These are phyloP conservation scores for Leptodontidium sp. DNA, from an alignment of 2,329 filamentous ascomycete genomes.

Conservation along the genomic window DNA sequence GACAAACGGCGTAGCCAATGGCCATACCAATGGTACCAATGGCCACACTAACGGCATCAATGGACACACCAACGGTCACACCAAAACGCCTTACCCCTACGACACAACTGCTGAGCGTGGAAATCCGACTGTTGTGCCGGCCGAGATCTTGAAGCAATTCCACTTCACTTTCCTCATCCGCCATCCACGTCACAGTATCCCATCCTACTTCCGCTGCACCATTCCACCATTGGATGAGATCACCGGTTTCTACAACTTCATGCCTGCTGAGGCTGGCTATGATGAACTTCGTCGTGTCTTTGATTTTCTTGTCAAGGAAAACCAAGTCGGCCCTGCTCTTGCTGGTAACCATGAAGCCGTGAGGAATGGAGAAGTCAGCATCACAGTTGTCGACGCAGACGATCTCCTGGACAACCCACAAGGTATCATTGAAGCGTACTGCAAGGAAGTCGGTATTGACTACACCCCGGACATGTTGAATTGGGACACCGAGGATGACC, in stretches of 20 bases:
- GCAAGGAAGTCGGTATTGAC: constrained; percentile 79
- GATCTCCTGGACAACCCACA: constrained; percentile 89
- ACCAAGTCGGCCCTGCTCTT: constrained; percentile 74
- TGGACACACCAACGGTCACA: constrained; percentile 39
- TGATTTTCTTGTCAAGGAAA: constrained; percentile 77
- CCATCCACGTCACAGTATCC: constrained; percentile 89
- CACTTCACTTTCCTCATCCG: constrained; percentile 98
- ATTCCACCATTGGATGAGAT: constrained; percentile 83
- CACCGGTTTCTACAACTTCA: constrained; percentile 88
- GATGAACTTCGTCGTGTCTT: constrained; percentile 86
- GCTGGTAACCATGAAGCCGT: constrained; percentile 53
- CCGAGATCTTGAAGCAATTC: constrained; percentile 77
- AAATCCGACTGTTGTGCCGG: constrained; percentile 88
- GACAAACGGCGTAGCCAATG: constrained; percentile 38
- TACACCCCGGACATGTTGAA: constrained; percentile 81
- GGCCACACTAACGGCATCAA: constrained; percentile 33
- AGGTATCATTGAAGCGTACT: constrained; percentile 79
- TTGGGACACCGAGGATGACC: constrained; percentile 81
- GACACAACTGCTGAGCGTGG: constrained; percentile 65
- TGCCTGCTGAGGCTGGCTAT: constrained; percentile 90
- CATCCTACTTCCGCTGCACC: constrained; percentile 94
- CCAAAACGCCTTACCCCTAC: constrained; percentile 63
- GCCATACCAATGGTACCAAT: constrained; percentile 44
- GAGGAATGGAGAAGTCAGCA: constrained; percentile 58
- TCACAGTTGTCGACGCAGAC: constrained; percentile 92